Evolutionary conservation across 2,329 filamentous ascomycete species (phyloP).

Genomic region (Colletotrichum theobromicola): DNA sequence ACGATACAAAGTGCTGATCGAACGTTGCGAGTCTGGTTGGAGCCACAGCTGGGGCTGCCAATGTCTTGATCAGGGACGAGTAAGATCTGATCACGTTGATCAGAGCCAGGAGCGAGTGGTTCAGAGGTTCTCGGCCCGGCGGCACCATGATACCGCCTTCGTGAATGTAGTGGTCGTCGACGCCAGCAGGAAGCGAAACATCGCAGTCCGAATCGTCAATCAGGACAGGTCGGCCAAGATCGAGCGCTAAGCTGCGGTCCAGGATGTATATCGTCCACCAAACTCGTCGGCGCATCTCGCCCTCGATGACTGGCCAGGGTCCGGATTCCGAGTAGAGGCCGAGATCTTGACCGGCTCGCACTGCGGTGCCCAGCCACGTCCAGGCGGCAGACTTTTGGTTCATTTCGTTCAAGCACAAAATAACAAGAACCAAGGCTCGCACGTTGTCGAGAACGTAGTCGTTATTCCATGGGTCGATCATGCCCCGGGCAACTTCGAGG

Average conservation of each 20-base stretch:
- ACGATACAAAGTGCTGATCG: slow-evolving; percentile 80
- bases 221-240: slow-evolving; percentile 79
- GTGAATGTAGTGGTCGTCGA: slow-evolving; percentile 81
- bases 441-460: slow-evolving; percentile 78
- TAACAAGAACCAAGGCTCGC: slow-evolving; percentile 73
- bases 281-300: slow-evolving; percentile 83
- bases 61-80: slow-evolving; percentile 72
- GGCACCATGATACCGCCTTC: slow-evolving; percentile 59
- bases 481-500: slow-evolving; percentile 71
- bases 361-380: slow-evolving; percentile 82
- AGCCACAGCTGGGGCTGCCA: slow-evolving; percentile 71
- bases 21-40: slow-evolving; percentile 75
- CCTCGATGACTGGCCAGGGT: slow-evolving; percentile 76
- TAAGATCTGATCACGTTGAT: slow-evolving; percentile 84
- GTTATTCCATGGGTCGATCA: slow-evolving; percentile 84
- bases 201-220: slow-evolving; percentile 93
- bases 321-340: slow-evolving; percentile 79
- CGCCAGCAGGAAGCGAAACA: slow-evolving; percentile 75
- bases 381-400: slow-evolving; percentile 87
- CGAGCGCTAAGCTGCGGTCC: slow-evolving; percentile 81
- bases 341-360: slow-evolving; percentile 82
- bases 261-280: slow-evolving; percentile 96
- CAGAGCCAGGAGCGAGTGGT: slow-evolving; percentile 76
- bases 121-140: slow-evolving; percentile 59
- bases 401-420: slow-evolving; percentile 82